Conservation (phyloP, 2,329 filamentous ascomycete species). For the Aspergillus sp. region DNA sequence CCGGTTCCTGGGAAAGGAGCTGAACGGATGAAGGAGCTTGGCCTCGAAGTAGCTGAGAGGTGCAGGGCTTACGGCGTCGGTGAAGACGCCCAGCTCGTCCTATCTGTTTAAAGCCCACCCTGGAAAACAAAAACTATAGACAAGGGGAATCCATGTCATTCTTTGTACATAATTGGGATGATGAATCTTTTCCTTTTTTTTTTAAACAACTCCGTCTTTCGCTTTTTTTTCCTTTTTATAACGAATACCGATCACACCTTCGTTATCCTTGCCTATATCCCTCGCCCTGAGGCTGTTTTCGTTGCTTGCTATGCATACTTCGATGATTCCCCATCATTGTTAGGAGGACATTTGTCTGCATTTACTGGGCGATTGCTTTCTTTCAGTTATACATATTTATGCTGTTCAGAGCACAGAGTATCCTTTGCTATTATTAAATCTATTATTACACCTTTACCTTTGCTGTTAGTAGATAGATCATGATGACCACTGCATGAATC, state of each 20-base stretch:
- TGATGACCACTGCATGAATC: too few species aligned
- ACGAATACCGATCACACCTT: too few species aligned
- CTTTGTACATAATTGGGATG: slow-evolving; percentile 16
- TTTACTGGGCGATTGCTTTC: slow-evolving; percentile 19
- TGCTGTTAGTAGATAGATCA: too few species aligned
- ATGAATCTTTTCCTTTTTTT: slow-evolving; percentile 1
- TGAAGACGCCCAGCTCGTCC: slow-evolving; percentile 54
- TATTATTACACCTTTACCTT: neutral
- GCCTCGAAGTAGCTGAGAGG: slow-evolving; percentile 79
- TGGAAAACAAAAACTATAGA: neutral
- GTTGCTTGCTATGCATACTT: slow-evolving; percentile 4
- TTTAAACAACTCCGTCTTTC: slow-evolving; percentile 3
- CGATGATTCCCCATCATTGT: slow-evolving; percentile 1
- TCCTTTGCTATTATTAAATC: slow-evolving; percentile 5
- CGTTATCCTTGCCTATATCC: slow-evolving; percentile 1
- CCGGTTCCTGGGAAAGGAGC: slow-evolving; percentile 77
- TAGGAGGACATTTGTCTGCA: slow-evolving; percentile 18
- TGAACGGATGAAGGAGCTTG: slow-evolving; percentile 87
- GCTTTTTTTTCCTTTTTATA: slow-evolving; percentile 16
- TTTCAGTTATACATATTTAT: slow-evolving; percentile 12
- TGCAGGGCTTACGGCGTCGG: slow-evolving; percentile 56
- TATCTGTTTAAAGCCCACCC: slow-evolving; percentile 52
- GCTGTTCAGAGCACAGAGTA: neutral
- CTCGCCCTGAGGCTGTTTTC: slow-evolving; percentile 12
- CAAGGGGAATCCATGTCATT: slow-evolving; percentile 12